A percentile compares a stretch with the other conserved stretches of the same genome.
Evolutionary conservation across 164 flowering plant genomes (phyloP).

Genomic region (Houttuynia cordata): DNA sequence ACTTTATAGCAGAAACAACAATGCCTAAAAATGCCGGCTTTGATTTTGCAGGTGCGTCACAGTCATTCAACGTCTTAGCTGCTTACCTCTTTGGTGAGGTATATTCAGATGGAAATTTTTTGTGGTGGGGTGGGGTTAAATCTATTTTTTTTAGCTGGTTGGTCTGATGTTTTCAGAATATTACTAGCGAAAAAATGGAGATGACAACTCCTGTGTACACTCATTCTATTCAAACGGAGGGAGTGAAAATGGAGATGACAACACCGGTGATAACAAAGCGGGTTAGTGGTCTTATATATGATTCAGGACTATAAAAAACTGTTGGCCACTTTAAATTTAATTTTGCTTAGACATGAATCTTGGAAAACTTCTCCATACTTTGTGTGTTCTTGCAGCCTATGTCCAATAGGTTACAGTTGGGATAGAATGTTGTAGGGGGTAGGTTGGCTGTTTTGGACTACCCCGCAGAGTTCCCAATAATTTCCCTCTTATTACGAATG

Average conservation of each 20-base stretch:
- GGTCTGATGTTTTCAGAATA: slow-evolving; percentile 34
- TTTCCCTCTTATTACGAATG: no score
- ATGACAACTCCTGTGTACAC: slow-evolving; percentile 93
- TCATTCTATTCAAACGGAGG: slow-evolving; percentile 39
- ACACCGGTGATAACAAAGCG: slow-evolving; percentile 74
- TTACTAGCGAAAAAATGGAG: slow-evolving; percentile 56
- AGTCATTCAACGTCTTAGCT: slow-evolving; percentile 78
- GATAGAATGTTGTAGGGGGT: no score
- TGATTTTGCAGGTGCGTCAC: slow-evolving; percentile 72
- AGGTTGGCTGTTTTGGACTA: no score
- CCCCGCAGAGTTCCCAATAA: no score
- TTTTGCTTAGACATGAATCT: no score
- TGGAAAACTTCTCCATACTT: no score
- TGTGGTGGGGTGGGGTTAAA: not conserved
- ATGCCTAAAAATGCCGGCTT: slow-evolving; percentile 87
- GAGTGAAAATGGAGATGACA: slow-evolving; percentile 91
- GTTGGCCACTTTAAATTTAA: no score
- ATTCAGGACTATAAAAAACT: not conserved
- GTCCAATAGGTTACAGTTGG: no score
- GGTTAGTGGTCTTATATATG: slow-evolving; percentile 18
- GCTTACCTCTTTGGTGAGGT: slow-evolving; percentile 96
- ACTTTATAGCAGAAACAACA: slow-evolving; percentile 68
- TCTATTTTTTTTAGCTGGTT: not conserved
- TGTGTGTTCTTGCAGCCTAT: no score
- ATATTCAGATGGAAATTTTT: slow-evolving; percentile 5